Conservation (phyloP, 345 rosid species). For the Camelina laxa region DNA sequence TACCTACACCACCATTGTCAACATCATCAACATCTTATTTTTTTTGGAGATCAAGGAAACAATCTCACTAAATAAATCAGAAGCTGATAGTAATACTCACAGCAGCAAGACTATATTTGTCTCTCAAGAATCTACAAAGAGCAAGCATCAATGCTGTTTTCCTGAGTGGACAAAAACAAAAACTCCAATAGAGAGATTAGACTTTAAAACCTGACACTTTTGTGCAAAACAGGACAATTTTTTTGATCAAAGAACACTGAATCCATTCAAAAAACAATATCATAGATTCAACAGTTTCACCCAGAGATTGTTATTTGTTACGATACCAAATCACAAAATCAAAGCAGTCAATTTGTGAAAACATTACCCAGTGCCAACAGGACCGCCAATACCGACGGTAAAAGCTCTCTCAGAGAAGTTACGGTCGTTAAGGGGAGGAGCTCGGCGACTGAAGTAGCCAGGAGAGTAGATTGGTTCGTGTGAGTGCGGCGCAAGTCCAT, state of each 20-base stretch:
- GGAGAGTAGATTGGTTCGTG: conserved; percentile 99
- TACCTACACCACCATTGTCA: conserved; percentile 56
- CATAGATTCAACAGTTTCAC: background rate
- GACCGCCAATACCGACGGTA: conserved; percentile 96
- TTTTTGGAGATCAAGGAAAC: background rate
- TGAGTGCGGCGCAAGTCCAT: conserved; percentile 96
- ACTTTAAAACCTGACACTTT: too few relatives aligned
- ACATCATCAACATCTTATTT: background rate
- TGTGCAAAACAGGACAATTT: background rate
- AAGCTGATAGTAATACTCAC: conserved; percentile 52
- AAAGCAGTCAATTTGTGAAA: background rate
- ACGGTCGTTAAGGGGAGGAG: conserved; percentile 73
- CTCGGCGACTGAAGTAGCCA: conserved; percentile 87
- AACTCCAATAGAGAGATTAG: too few relatives aligned
- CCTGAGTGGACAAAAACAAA: conserved; percentile 47
- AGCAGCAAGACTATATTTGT: conserved; percentile 96
- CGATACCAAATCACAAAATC: conserved; percentile 5
- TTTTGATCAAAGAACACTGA: background rate
- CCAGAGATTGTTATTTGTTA: background rate
- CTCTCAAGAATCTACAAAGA: conserved; percentile 70
- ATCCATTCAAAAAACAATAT: background rate
- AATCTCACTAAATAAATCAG: background rate
- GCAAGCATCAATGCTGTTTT: conserved; percentile 96
- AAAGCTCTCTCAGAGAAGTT: conserved; percentile 91
- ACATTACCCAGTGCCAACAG: conserved; percentile 91